Percentiles rank a stretch among this genome's conserved stretches.
phyloP scores from a whole-genome alignment of 164 flowering plant genomes.

The Chimonanthus salicifolius region DNA sequence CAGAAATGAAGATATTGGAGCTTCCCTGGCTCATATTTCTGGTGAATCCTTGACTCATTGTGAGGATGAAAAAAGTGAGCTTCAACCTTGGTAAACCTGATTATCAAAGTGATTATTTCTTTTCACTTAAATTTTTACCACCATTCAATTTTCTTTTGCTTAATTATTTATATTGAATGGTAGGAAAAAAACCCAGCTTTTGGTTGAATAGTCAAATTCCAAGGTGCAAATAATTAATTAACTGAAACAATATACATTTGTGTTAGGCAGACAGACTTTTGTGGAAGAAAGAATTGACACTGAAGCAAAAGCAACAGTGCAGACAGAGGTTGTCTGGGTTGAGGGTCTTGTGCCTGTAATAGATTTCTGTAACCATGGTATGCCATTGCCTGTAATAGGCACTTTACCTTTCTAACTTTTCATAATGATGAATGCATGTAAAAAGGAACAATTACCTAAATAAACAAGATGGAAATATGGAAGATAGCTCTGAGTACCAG shows the following conservation, averaged over 20 bases:
- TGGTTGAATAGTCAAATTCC: background rate
- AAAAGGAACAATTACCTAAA: background rate
- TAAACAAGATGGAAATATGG: background rate
- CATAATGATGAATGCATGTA: background rate
- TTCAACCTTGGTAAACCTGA: slow-evolving; percentile 2
- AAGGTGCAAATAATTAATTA: background rate
- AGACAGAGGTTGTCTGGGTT: slow-evolving; percentile 70
- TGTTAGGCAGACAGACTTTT: slow-evolving; percentile 14
- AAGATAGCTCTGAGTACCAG: background rate
- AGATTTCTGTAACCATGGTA: slow-evolving; percentile 99
- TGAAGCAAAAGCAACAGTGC: slow-evolving; percentile 20
- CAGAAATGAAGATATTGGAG: slow-evolving; percentile 15
- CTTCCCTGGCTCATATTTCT: slow-evolving; percentile 19
- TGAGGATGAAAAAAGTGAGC: slow-evolving; percentile 32
- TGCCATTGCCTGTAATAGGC: background rate
- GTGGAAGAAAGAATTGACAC: slow-evolving; percentile 16
- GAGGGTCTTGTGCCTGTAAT: slow-evolving; percentile 98
- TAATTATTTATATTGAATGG: background rate
- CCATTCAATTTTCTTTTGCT: too few species aligned
- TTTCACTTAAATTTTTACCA: background rate
- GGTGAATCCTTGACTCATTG: slow-evolving; percentile 16
- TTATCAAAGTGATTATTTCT: background rate
- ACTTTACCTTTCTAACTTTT: background rate
- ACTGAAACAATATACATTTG: background rate
- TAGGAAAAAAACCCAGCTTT: background rate